Evolutionary conservation across 1,284 basidiomycete species (phyloP).

Genomic region (Malassezia brasiliensis): DNA sequence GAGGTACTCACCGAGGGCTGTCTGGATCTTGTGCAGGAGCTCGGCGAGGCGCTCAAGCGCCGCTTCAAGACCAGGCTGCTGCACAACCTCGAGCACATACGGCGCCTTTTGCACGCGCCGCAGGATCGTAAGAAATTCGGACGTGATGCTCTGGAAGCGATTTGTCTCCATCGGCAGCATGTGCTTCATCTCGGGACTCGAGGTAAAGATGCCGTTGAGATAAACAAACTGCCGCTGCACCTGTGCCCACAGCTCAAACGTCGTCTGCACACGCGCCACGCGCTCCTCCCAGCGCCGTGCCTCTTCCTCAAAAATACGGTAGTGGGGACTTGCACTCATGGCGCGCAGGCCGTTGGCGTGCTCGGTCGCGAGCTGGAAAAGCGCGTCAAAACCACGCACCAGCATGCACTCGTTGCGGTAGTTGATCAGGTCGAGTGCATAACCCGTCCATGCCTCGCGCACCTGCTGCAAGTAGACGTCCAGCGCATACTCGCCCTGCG

Average conservation of each 20-base stretch:
- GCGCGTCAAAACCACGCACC: conserved; percentile 84
- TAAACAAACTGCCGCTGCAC: conserved; percentile 99
- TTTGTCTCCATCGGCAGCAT: conserved; percentile 91
- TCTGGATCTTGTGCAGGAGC: conserved; percentile 93
- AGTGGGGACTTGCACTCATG: conserved; percentile 56
- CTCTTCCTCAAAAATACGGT: conserved; percentile 50
- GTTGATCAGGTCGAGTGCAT: conserved; percentile 89
- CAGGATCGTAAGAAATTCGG: conserved; percentile 96
- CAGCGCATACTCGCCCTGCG: conserved; percentile 71
- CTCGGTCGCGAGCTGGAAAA: conserved; percentile 51
- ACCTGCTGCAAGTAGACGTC: conserved; percentile 55
- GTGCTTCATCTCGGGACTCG: conserved; percentile 73
- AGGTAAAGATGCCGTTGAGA: conserved; percentile 97
- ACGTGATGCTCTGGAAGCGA: conserved; percentile 96
- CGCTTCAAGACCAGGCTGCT: conserved; percentile 91
- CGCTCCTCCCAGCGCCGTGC: conserved; percentile 50
- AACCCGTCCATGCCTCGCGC: conserved; percentile 91
- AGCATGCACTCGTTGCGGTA: conserved; percentile 98
- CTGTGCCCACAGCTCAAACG: conserved; percentile 99
- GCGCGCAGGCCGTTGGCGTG: conserved; percentile 89
- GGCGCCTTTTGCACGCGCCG: conserved; percentile 99
- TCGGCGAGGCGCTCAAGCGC: conserved; percentile 92
- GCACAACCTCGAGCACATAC: conserved; percentile 91
- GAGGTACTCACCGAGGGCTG: conserved; percentile 95
- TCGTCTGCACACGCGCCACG: conserved; percentile 53